Evolutionary conservation across 441 rosid species (phyloP).

Genomic region (Geranium incanum): DNA sequence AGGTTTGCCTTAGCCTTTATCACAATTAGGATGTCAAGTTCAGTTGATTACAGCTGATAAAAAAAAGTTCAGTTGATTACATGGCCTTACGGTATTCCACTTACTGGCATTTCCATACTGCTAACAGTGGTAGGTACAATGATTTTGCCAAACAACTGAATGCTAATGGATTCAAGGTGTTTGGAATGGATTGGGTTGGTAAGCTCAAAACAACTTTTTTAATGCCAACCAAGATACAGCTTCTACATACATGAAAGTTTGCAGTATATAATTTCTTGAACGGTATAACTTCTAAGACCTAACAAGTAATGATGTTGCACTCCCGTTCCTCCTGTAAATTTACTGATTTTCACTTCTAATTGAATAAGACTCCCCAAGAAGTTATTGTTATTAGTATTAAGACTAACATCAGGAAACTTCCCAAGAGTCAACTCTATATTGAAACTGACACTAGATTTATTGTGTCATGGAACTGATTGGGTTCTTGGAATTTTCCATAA

Average conservation of each 20-base stretch:
- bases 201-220: conserved; percentile 22
- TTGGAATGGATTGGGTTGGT: conserved; percentile 87
- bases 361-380: too few species aligned
- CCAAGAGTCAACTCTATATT: too few species aligned
- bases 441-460: too few species aligned
- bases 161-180: conserved; percentile 66
- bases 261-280: conserved; percentile 6
- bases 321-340: not conserved
- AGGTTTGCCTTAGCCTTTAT: conserved; percentile 39
- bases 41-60: not conserved
- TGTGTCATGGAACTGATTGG: too few species aligned
- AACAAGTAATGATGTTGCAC: not conserved
- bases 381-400: too few species aligned
- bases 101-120: not conserved
- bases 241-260: not conserved
- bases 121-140: conserved; percentile 64
- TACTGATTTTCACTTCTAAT: not conserved
- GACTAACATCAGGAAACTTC: too few species aligned
- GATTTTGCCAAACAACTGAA: conserved; percentile 71
- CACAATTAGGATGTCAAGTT: not conserved
- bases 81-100: conserved; percentile 4
- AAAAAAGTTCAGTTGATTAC: not conserved
- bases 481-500: too few species aligned
- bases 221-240: conserved; percentile 2
- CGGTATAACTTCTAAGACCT: not conserved